Evolutionary conservation across 176 grass and related monocot genomes (phyloP).

Genomic region (Eleusine indica): DNA sequence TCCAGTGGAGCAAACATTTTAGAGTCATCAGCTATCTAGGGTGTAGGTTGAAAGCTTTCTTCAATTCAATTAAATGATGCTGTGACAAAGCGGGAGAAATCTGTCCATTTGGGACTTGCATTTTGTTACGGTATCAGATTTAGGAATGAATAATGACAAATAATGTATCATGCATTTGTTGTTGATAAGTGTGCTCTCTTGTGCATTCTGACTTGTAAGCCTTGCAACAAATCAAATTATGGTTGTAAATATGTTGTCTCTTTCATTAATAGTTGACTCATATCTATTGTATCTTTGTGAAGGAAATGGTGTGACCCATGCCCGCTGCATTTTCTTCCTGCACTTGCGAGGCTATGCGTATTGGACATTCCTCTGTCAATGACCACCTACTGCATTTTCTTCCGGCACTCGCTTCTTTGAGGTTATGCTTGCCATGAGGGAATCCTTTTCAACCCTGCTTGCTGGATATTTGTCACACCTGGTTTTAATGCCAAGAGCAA

Average conservation of each 20-base stretch:
- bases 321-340: conserved; percentile 91
- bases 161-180: background rate
- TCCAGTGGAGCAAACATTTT: conserved; percentile 95
- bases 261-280: background rate
- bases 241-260: background rate
- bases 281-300: conserved; percentile 5
- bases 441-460: conserved; percentile 78
- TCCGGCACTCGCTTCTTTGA: conserved; percentile 89
- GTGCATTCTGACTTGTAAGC: background rate
- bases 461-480: too few relatives aligned
- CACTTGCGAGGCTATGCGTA: conserved; percentile 76
- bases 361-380: too few relatives aligned
- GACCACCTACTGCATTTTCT: too few relatives aligned
- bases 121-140: conserved; percentile 1
- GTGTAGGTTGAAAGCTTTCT: conserved; percentile 44
- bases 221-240: background rate
- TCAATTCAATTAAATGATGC: background rate
- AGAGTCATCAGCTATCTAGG: conserved; percentile 90
- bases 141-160: background rate
- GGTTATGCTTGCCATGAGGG: conserved; percentile 97
- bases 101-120: background rate
- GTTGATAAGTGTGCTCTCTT: background rate
- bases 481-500: too few relatives aligned
- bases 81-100: background rate
- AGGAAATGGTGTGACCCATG: conserved; percentile 97